Evolutionary conservation across 805 yeast species (phyloP), one percentile per base, ranked within the genome.

Genomic region (Priceomyces castillae): DNA sequence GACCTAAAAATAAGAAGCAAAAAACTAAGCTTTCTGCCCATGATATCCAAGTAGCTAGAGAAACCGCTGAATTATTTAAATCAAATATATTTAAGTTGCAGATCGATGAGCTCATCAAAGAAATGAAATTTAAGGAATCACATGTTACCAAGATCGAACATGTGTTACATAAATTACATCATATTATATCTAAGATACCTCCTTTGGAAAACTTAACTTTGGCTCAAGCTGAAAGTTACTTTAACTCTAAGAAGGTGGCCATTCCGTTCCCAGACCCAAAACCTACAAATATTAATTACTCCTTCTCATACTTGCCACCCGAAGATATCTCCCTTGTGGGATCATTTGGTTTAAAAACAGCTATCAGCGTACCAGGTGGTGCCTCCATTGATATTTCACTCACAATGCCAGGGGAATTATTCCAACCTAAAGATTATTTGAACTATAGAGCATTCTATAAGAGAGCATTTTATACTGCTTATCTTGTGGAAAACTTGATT

Each of bases 1-100:
- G 33, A 25, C 52, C 51, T 17, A 63, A 62, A 7, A 58, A 65
- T 9, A 70, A 71, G 49, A 67, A 64, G 43, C 71, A 64, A 33
- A 59, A 54, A 37, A 60, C 62, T 40, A 70, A 71, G 50, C 55
- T 81, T 18, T 69, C 86, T 0, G 82, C 94, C 0, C 90, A 88
- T 53, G 97, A 94, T 46, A 81, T 92, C 37, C 96, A 92, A 55
- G 77, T 86, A 2, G 96, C 97, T 0, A 77, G 96, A 54, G 97
- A 90, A 62, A 87, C 97, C 1, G 94, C 95, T 1, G 97, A 90
- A 62, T 69, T 92, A 37, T 94, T 90, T 80, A 89, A 90, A 58
- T 89, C 97, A 7, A 94, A 90, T 64, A 90, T 94, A 43, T 92
- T 94, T 81, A 94, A 94, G 63, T 67, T 94, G 45, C 96, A 94